These are phyloP conservation scores for Ammopiptanthus mongolicus DNA, from an alignment of 306 rosid species.

Conservation along the genomic window DNA sequence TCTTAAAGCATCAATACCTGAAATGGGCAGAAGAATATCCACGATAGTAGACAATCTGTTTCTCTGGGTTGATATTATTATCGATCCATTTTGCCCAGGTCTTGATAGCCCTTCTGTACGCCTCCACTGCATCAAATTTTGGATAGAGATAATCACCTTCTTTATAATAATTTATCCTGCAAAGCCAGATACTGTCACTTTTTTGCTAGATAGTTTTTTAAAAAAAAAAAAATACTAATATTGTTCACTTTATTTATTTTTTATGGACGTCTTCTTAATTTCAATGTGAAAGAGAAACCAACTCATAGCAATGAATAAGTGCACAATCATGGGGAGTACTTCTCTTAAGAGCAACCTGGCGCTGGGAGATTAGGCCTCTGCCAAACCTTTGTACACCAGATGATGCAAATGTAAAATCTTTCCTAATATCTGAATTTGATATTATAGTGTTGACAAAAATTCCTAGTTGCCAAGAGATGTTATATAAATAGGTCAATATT, in stretches of 20 bases:
- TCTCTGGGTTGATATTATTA: constrained; percentile 56
- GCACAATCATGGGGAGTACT: too few relatives aligned
- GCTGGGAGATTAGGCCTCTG: too few relatives aligned
- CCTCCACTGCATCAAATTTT: constrained; percentile 72
- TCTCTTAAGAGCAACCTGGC: too few relatives aligned
- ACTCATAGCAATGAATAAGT: not conserved
- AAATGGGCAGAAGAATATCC: constrained; percentile 96
- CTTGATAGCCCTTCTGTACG: constrained; percentile 67
- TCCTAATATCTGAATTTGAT: not conserved
- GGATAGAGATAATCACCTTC: constrained; percentile 82
- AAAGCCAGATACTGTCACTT: constrained; percentile 20
- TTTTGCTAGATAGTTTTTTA: not conserved
- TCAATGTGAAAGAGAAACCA: not conserved
- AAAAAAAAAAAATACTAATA: not conserved
- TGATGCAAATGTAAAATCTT: not conserved
- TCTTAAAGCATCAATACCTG: constrained; percentile 42
- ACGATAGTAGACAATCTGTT: constrained; percentile 77
- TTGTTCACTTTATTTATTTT: not conserved
- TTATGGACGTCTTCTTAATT: not conserved
- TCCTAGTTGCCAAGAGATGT: not conserved
- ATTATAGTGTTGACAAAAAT: not conserved
- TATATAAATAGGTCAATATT: not conserved
- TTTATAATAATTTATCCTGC: constrained; percentile 81
- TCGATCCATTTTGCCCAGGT: constrained; percentile 93
- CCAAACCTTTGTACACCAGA: too few relatives aligned